These are phyloP conservation scores for Xylaria acuta DNA, from an alignment of 495 filamentous ascomycete genomes.

Conservation along the genomic window DNA sequence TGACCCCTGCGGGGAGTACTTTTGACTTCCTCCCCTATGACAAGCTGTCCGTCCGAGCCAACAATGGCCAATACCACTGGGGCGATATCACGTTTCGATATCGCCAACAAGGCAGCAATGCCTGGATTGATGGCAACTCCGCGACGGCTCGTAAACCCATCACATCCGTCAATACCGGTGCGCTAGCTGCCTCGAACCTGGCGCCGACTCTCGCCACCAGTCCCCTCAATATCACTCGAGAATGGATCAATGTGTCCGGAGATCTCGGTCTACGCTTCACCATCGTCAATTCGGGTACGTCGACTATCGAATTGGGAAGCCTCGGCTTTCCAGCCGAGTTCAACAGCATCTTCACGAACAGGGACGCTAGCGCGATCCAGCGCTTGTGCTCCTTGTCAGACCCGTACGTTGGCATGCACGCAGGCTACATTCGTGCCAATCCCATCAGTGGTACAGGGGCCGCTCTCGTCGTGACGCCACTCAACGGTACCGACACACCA, in stretches of 20 bases:
- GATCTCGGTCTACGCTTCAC: conserved; percentile 56
- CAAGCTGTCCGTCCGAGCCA: conserved; percentile 45
- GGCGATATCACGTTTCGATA: conserved; percentile 60
- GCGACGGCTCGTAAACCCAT: conserved; percentile 44
- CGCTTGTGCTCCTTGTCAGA: conserved; percentile 53
- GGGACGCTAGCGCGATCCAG: conserved; percentile 48
- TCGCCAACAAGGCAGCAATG: conserved; percentile 36
- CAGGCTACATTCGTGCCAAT: conserved; percentile 56
- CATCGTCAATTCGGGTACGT: conserved; percentile 47
- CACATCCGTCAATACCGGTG: conserved; percentile 29
- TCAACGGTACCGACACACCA: conserved; percentile 46
- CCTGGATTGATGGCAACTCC: conserved; percentile 49
- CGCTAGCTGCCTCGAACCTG: conserved; percentile 45
- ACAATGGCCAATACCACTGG: conserved; percentile 58
- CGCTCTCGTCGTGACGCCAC: conserved; percentile 55
- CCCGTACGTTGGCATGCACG: conserved; percentile 60
- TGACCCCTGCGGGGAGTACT: conserved; percentile 42
- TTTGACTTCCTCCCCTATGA: conserved; percentile 61
- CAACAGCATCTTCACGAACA: conserved; percentile 63
- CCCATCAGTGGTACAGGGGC: conserved; percentile 53
- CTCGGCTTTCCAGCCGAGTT: conserved; percentile 61
- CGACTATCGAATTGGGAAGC: conserved; percentile 54
- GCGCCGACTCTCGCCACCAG: conserved; percentile 39
- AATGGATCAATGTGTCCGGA: conserved; percentile 50
- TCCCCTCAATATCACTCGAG: conserved; percentile 49